Percentiles rank a stretch among this genome's conserved stretches.
Evolutionary conservation across 1,284 basidiomycete species (phyloP).

Genomic region (Cryptococcus depauperatus): DNA sequence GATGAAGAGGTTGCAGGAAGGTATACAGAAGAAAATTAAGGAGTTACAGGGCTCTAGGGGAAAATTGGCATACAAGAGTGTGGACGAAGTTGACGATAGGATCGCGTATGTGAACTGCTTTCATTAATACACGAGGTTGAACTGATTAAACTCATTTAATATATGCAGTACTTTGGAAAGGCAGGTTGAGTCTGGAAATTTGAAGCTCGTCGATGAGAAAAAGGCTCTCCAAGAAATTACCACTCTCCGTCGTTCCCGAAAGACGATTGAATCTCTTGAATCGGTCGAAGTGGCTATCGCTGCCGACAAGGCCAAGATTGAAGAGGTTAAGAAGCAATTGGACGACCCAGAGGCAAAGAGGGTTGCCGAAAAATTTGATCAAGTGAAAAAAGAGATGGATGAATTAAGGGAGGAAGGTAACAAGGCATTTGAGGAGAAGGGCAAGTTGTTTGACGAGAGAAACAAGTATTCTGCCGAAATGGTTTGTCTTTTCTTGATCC

Average conservation of each 20-base stretch:
- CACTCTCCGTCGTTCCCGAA: slow-evolving; percentile 60
- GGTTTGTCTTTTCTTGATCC: slow-evolving; percentile 29
- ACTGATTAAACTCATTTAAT: not conserved
- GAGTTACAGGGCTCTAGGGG: slow-evolving; percentile 74
- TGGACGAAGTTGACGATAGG: slow-evolving; percentile 79
- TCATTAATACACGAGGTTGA: not conserved
- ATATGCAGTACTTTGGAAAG: slow-evolving; percentile 62
- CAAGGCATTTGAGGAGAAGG: slow-evolving; percentile 70
- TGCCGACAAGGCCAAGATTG: slow-evolving; percentile 62
- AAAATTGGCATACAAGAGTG: slow-evolving; percentile 76
- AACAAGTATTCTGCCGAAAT: slow-evolving; percentile 63
- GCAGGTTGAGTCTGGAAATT: slow-evolving; percentile 80
- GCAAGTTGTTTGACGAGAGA: slow-evolving; percentile 82
- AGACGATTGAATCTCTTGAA: slow-evolving; percentile 70
- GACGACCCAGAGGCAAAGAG: slow-evolving; percentile 88
- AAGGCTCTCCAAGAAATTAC: slow-evolving; percentile 84
- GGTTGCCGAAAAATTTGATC: slow-evolving; percentile 70
- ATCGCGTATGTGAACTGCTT: slow-evolving; percentile 61
- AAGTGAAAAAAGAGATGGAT: slow-evolving; percentile 79
- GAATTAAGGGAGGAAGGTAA: slow-evolving; percentile 77
- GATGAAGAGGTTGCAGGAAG: slow-evolving; percentile 72
- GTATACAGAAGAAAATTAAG: slow-evolving; percentile 80
- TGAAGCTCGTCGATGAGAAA: slow-evolving; percentile 96
- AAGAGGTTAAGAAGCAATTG: slow-evolving; percentile 74
- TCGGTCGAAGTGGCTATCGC: slow-evolving; percentile 80